phyloP scores from a whole-genome alignment of 1,139 yeast genomes.

The Debaryomycetaceae sp. region DNA sequence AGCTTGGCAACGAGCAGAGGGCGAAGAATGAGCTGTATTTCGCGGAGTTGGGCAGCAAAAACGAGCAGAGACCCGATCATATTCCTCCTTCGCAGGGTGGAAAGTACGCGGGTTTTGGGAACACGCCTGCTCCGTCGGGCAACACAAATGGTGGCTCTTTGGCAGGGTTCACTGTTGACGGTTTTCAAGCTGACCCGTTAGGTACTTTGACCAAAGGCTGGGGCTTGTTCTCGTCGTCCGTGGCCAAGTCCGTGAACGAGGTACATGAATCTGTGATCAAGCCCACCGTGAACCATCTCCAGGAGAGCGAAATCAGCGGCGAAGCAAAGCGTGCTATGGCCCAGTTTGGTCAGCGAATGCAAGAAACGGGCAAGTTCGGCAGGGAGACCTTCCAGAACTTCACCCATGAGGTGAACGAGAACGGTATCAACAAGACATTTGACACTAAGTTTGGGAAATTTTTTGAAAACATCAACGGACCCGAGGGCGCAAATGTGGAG shows the following conservation, averaged over 20 bases:
- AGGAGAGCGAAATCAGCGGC: conserved; percentile 71
- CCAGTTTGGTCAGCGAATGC: conserved; percentile 92
- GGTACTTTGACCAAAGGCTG: conserved; percentile 90
- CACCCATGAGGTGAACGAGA: conserved; percentile 44
- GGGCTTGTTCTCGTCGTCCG: conserved; percentile 84
- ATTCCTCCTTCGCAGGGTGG: conserved; percentile 96
- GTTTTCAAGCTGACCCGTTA: conserved; percentile 79
- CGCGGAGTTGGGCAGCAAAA: conserved; percentile 70
- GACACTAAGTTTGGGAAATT: conserved; percentile 53
- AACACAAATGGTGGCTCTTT: conserved; percentile 30
- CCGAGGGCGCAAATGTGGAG: conserved; percentile 19
- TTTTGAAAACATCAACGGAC: conserved; percentile 39
- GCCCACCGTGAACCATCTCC: conserved; percentile 80
- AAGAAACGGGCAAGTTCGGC: conserved; percentile 78
- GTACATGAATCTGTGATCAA: conserved; percentile 86
- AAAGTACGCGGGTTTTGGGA: conserved; percentile 87
- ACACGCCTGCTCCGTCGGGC: conserved; percentile 53
- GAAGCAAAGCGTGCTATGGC: conserved; percentile 91
- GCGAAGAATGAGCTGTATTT: conserved; percentile 76
- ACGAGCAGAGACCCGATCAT: conserved; percentile 70
- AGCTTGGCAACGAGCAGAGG: conserved; percentile 39
- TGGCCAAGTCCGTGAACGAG: conserved; percentile 77
- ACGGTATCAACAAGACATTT: conserved; percentile 33
- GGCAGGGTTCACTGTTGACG: conserved; percentile 64
- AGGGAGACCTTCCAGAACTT: conserved; percentile 62